phyloP scores from a whole-genome alignment of 257 asterid species.

The Solanum pimpinellifolium region DNA sequence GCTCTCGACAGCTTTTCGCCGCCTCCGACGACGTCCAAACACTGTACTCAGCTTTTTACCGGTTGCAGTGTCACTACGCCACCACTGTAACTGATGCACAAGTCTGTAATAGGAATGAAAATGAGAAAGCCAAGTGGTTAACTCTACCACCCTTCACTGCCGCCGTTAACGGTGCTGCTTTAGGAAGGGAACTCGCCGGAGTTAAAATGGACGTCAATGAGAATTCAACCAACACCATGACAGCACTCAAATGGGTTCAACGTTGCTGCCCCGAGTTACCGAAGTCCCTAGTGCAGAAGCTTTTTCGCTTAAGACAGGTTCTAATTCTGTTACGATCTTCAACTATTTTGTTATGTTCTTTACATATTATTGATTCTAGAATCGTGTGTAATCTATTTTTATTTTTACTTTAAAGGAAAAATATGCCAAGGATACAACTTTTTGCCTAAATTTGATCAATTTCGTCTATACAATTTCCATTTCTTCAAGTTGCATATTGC shows the following conservation, averaged over 20 bases:
- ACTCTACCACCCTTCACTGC: slow-evolving; percentile 55
- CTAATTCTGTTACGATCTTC: neutral
- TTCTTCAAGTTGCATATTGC: neutral
- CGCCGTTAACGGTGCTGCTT: slow-evolving; percentile 34
- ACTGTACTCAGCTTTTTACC: neutral
- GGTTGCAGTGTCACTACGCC: slow-evolving; percentile 10
- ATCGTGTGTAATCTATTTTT: neutral
- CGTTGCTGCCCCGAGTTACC: slow-evolving; percentile 86
- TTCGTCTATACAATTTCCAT: neutral
- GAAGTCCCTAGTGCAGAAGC: slow-evolving; percentile 76
- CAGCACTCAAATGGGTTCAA: slow-evolving; percentile 75
- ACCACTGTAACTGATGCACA: slow-evolving; percentile 15
- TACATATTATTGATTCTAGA: neutral
- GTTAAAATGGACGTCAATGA: slow-evolving; percentile 1
- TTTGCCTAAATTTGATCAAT: neutral
- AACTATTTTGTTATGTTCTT: neutral
- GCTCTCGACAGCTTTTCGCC: slow-evolving; percentile 15
- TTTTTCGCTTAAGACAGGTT: slow-evolving; percentile 85
- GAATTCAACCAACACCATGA: slow-evolving; percentile 6
- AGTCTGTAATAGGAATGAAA: slow-evolving; percentile 3
- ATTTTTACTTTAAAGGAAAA: neutral
- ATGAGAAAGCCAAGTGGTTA: slow-evolving; percentile 30
- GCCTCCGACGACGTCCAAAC: neutral
- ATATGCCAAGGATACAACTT: neutral
- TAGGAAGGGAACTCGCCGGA: slow-evolving; percentile 37